phyloP scores from a whole-genome alignment of 352 stramenopile genomes.

The Phytophthora sansomeana region DNA sequence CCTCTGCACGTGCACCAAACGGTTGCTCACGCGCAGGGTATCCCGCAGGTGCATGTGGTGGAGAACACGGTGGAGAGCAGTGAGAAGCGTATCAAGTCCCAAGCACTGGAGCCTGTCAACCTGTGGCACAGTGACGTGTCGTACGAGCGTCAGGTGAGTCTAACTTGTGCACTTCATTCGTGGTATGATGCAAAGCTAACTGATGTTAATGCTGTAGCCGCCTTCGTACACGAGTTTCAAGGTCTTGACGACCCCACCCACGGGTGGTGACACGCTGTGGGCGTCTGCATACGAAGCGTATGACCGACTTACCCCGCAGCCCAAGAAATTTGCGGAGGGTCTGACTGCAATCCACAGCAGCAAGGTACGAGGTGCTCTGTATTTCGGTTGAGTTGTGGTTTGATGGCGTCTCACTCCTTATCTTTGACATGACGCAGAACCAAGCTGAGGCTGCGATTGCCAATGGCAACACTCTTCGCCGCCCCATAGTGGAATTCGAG shows the following conservation, averaged over 20 bases:
- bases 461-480: constrained; percentile 35
- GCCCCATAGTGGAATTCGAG: constrained; percentile 41
- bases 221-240: constrained; percentile 39
- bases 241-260: constrained; percentile 38
- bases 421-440: constrained; percentile 1
- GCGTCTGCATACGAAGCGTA: constrained; percentile 56
- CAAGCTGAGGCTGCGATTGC: constrained; percentile 22
- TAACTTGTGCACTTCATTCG: neutral
- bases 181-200: neutral
- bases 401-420: neutral
- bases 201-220: constrained; percentile 9
- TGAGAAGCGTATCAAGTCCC: constrained; percentile 19
- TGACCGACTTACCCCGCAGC: constrained; percentile 50
- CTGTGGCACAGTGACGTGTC: constrained; percentile 53
- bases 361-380: constrained; percentile 27
- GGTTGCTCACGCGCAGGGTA: constrained; percentile 21
- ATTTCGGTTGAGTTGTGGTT: neutral
- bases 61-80: constrained; percentile 23
- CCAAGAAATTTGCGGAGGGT: constrained; percentile 51
- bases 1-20: constrained; percentile 29
- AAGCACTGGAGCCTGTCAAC: constrained; percentile 32
- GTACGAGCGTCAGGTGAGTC: constrained; percentile 39
- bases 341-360: constrained; percentile 58
- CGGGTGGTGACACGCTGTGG: constrained; percentile 56
- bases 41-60: constrained; percentile 23